Evolutionary conservation across 768 basidiomycete genomes (phyloP).

Genomic region (Mycena olivaceomarginata): DNA sequence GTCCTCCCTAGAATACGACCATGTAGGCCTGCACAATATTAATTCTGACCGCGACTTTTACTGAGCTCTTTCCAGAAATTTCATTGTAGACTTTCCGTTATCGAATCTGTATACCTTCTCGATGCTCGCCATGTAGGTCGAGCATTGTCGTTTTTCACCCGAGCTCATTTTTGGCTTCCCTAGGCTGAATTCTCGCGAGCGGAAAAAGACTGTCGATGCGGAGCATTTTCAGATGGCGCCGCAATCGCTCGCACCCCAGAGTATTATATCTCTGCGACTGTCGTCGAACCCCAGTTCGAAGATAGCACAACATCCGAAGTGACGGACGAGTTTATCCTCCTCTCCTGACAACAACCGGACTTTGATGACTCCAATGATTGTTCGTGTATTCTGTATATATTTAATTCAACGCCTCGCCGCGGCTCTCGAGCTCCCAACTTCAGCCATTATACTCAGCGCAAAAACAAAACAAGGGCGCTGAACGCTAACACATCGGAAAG

Average conservation of each 20-base stretch:
- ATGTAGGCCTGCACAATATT: background rate
- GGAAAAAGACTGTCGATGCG: background rate
- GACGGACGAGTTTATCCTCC: background rate
- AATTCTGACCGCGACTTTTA: background rate
- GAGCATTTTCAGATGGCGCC: background rate
- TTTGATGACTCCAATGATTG: conserved; percentile 1
- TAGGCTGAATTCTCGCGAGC: conserved; percentile 14
- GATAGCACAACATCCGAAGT: background rate
- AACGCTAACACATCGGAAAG: too few relatives aligned
- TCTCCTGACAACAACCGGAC: background rate
- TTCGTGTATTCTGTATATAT: background rate
- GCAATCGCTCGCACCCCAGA: background rate
- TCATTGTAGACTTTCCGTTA: conserved; percentile 38
- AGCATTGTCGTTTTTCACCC: background rate
- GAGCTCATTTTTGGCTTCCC: background rate
- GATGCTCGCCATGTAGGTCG: conserved; percentile 32
- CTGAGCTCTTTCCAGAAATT: conserved; percentile 18
- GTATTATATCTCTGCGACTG: background rate
- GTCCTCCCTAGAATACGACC: background rate
- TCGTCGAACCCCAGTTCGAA: background rate
- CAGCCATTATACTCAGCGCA: too few relatives aligned
- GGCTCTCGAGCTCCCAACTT: background rate
- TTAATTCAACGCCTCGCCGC: background rate
- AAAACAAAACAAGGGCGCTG: too few relatives aligned
- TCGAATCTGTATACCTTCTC: conserved; percentile 38